Percentiles rank a stretch among this genome's conserved stretches.
Conservation (phyloP, 129 eudicot genomes). For the Ambrosia artemisiifolia region DNA sequence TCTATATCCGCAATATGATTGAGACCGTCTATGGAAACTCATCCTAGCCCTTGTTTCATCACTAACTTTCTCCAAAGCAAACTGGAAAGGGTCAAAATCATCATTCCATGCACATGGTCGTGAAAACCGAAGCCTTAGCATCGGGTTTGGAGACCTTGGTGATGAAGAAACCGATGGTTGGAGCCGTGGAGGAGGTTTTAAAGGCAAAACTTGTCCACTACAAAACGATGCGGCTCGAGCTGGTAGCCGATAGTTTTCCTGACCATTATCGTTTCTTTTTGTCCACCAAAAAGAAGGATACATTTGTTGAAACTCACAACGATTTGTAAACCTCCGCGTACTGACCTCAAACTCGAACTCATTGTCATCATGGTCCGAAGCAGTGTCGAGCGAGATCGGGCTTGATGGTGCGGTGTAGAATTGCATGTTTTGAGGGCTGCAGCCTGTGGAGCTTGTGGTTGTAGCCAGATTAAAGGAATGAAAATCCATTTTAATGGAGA, state of each 20-base stretch:
- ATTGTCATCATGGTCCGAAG: background rate
- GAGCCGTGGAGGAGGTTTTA: constrained; percentile 76
- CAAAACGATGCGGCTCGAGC: constrained; percentile 33
- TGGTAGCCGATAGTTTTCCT: background rate
- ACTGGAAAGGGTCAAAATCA: constrained; percentile 71
- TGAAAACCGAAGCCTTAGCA: constrained; percentile 39
- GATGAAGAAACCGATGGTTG: constrained; percentile 38
- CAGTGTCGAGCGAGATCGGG: constrained; percentile 22
- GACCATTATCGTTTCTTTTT: background rate
- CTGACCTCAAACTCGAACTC: constrained; percentile 62
- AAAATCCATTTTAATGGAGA: constrained; percentile 31
- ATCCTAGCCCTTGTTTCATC: constrained; percentile 47
- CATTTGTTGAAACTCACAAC: constrained; percentile 9
- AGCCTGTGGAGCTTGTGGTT: constrained; percentile 15
- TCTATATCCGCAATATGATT: constrained; percentile 51
- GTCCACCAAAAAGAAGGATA: constrained; percentile 19
- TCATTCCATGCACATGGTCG: constrained; percentile 55
- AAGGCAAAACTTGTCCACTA: constrained; percentile 54
- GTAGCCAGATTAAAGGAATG: constrained; percentile 40
- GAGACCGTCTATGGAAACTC: constrained; percentile 53
- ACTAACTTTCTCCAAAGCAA: constrained; percentile 74
- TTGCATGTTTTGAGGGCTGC: constrained; percentile 21
- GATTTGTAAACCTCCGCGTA: constrained; percentile 29
- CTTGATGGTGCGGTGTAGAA: constrained; percentile 65
- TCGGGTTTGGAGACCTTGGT: constrained; percentile 43